Percentiles rank a stretch among this genome's conserved stretches.
phyloP scores from a whole-genome alignment of 768 basidiomycete genomes.

The Aureoboletus auriporus region DNA sequence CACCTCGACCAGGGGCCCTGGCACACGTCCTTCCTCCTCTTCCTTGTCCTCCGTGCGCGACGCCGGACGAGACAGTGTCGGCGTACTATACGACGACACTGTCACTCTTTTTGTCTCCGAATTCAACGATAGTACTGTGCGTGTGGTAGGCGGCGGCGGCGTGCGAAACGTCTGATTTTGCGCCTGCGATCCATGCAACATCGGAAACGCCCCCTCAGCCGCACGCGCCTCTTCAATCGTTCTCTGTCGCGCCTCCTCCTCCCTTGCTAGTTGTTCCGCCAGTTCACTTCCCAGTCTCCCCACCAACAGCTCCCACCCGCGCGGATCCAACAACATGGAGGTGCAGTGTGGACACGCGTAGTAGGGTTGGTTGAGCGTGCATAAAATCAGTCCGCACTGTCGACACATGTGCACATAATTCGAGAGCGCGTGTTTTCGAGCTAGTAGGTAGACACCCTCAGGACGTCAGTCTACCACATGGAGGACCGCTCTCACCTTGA shows the following conservation, averaged over 20 bases:
- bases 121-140: slow-evolving; percentile 59
- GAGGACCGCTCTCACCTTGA: slow-evolving; percentile 40
- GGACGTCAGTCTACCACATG: not conserved
- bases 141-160: slow-evolving; percentile 34
- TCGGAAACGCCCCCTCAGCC: slow-evolving; percentile 61
- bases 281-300: slow-evolving; percentile 43
- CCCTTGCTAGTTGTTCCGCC: slow-evolving; percentile 38
- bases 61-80: slow-evolving; percentile 33
- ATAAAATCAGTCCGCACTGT: slow-evolving; percentile 61
- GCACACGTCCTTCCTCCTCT: slow-evolving; percentile 38
- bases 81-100: slow-evolving; percentile 48
- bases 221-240: slow-evolving; percentile 44
- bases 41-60: slow-evolving; percentile 34
- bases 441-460: slow-evolving; percentile 29
- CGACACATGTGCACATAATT: slow-evolving; percentile 51
- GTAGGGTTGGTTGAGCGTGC: slow-evolving; percentile 51
- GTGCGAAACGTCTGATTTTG: slow-evolving; percentile 9
- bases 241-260: slow-evolving; percentile 46
- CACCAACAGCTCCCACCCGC: slow-evolving; percentile 35
- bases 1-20: slow-evolving; percentile 35
- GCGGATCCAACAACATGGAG: slow-evolving; percentile 33
- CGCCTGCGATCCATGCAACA: slow-evolving; percentile 30
- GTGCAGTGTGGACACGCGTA: slow-evolving; percentile 54
- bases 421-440: slow-evolving; percentile 57
- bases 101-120: slow-evolving; percentile 47